Evolutionary conservation across 768 basidiomycete genomes (phyloP), one percentile per base, ranked within the genome.

Genomic region (Tulasnella sp.): DNA sequence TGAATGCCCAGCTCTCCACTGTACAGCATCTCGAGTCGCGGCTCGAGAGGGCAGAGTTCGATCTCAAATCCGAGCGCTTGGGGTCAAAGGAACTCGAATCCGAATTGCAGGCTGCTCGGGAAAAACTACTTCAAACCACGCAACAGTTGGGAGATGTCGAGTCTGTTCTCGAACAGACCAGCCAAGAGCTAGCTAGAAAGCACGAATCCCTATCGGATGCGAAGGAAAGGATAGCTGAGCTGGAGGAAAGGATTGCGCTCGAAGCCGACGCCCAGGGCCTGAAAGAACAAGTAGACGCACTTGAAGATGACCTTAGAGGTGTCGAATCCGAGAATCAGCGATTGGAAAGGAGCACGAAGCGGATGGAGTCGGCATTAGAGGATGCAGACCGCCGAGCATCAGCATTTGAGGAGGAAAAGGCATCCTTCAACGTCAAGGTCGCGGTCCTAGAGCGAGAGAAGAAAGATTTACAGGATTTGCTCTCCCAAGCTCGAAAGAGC

Each of bases 341-440:
- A n/a, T 42, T 90, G 14, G 85, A 87, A 21, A 89, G 92, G 82
- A 87, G 92, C 2, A 89, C 87, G 27, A 85, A 87, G 68, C 92
- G 94, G 84, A 87, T 94, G 88, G 92, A 95, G 81, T 89, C 92
- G 1, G 94, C 93, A 0, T 85, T 96, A 76, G 90, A 92, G 75
- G 93, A 90, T 8, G 91, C 92, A 0, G 93, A 95, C 84, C 87
- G 87, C 82, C 91, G 91, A 85, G 93, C 93, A 89, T 83, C 85
- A 38, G 86, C 87, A 0, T 76, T 72, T 12, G 93, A 90, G 8
- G 90, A 91, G 0, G 93, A 95, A 84, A 87, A 88, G 83, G 92
- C 91, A 85, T 93, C 93, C 89, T 83, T 85, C 39, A 86, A 88
- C 0, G 73, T 74, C 31, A 72, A 58, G 44, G 36, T 73, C 34